A percentile compares a stretch with the other conserved stretches of the same genome.
Evolutionary conservation across 495 filamentous ascomycete genomes (phyloP).

Genomic region (Hypoxylon fragiforme): DNA sequence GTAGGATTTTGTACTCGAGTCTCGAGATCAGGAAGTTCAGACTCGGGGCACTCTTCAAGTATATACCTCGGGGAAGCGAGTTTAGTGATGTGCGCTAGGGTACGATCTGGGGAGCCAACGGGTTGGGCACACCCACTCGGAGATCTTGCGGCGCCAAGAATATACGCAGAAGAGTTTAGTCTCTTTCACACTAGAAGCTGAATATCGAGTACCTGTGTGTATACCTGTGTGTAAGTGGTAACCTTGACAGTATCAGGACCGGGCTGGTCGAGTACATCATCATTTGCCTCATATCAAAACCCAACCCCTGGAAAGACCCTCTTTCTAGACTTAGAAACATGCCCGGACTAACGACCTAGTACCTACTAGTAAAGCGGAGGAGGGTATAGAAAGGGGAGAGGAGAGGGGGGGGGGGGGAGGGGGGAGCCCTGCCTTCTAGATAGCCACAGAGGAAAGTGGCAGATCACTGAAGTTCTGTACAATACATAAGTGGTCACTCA

Average conservation of each 20-base stretch:
- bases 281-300: conserved; percentile 30
- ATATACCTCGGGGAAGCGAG: conserved; percentile 27
- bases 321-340: conserved; percentile 26
- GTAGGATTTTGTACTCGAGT: conserved; percentile 7
- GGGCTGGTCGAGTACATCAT: conserved; percentile 33
- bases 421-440: conserved; percentile 16
- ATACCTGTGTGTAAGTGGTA: conserved; percentile 29
- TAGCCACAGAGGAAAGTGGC: conserved; percentile 24
- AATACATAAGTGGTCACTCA: conserved; percentile 20
- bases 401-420: not conserved
- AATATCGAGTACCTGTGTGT: too few species aligned
- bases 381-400: conserved; percentile 14
- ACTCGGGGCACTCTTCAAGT: conserved; percentile 22
- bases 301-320: conserved; percentile 27
- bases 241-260: conserved; percentile 30
- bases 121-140: conserved; percentile 29
- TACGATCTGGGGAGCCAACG: conserved; percentile 31
- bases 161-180: conserved; percentile 25
- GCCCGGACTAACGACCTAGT: conserved; percentile 21
- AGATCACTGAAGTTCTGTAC: conserved; percentile 29
- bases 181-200: conserved; percentile 23
- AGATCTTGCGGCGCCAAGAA: conserved; percentile 32
- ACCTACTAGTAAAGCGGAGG: conserved; percentile 22
- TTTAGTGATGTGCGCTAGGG: conserved; percentile 31
- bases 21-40: not conserved